Evolutionary conservation across 2,329 filamentous ascomycete species (phyloP).

Genomic region (Metarhizium anisopliae): DNA sequence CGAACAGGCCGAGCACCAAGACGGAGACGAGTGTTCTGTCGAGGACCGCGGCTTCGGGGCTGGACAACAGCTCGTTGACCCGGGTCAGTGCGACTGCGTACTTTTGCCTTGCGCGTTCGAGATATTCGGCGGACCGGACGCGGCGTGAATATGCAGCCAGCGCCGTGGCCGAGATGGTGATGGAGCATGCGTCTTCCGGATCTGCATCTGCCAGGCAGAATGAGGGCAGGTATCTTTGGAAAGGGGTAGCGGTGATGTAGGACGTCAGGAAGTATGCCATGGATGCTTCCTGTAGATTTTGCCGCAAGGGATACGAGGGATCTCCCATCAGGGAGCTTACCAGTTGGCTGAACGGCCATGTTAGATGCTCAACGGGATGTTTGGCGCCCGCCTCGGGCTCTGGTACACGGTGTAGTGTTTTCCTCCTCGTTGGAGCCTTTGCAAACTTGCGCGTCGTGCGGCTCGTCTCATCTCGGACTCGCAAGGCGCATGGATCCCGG

Average conservation of each 20-base stretch:
- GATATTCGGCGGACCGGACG: slow-evolving; percentile 5
- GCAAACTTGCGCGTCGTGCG: slow-evolving; percentile 12
- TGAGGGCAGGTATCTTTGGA: slow-evolving; percentile 13
- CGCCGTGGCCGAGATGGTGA: slow-evolving; percentile 14
- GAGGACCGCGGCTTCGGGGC: slow-evolving; percentile 11
- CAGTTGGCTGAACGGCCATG: neutral
- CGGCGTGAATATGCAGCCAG: slow-evolving; percentile 15
- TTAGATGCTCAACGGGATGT: neutral
- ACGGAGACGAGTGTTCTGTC: slow-evolving; percentile 18
- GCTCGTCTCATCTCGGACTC: slow-evolving; percentile 17
- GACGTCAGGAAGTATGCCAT: slow-evolving; percentile 16
- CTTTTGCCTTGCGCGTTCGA: slow-evolving; percentile 11
- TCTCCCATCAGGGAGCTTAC: neutral
- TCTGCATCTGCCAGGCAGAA: slow-evolving; percentile 8
- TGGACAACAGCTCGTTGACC: slow-evolving; percentile 11
- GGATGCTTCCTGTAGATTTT: slow-evolving; percentile 8
- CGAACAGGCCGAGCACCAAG: slow-evolving; percentile 18
- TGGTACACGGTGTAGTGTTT: neutral
- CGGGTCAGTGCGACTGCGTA: slow-evolving; percentile 13
- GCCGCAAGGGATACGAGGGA: neutral
- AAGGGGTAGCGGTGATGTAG: slow-evolving; percentile 17
- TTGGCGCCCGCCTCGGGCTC: no score
- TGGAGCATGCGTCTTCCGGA: slow-evolving; percentile 11
- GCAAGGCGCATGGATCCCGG: slow-evolving; percentile 14
- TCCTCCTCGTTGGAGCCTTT: neutral